phyloP scores from a whole-genome alignment of 176 grass and related monocot species.

The Paspalum vaginatum region DNA sequence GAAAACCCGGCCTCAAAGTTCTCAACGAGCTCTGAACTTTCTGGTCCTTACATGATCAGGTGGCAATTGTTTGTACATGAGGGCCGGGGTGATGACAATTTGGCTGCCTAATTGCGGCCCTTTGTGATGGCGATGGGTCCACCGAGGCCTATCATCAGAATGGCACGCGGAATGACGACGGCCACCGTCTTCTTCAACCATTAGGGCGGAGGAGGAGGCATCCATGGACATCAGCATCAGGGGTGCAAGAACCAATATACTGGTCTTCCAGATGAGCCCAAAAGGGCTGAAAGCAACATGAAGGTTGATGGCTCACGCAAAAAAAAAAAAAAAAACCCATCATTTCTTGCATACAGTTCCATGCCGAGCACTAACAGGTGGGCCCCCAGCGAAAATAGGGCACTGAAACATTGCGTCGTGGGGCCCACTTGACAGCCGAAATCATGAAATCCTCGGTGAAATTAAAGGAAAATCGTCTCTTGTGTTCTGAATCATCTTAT shows the following conservation, averaged over 20 bases:
- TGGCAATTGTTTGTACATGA: neutral
- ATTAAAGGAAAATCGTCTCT: neutral
- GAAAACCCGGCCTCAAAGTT: no score
- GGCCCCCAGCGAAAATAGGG: neutral
- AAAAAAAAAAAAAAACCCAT: no score
- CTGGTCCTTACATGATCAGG: neutral
- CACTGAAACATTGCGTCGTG: neutral
- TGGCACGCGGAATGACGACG: neutral
- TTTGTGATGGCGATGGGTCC: neutral
- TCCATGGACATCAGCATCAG: neutral
- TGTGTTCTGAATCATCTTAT: neutral
- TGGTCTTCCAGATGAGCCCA: constrained; percentile 28
- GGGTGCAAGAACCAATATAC: constrained; percentile 21
- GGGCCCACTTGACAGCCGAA: neutral
- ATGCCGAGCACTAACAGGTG: neutral
- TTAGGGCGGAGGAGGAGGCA: neutral
- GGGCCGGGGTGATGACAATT: constrained; percentile 13
- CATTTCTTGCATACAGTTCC: neutral
- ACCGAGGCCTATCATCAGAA: neutral
- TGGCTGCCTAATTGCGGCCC: constrained; percentile 13
- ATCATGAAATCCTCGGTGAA: neutral
- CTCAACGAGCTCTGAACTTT: no score
- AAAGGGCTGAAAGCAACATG: constrained; percentile 4
- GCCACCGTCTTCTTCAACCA: constrained; percentile 5
- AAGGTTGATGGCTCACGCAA: neutral